These are phyloP conservation scores for Elongisporangium undulatum DNA, from an alignment of 352 stramenopile species.

Conservation along the genomic window DNA sequence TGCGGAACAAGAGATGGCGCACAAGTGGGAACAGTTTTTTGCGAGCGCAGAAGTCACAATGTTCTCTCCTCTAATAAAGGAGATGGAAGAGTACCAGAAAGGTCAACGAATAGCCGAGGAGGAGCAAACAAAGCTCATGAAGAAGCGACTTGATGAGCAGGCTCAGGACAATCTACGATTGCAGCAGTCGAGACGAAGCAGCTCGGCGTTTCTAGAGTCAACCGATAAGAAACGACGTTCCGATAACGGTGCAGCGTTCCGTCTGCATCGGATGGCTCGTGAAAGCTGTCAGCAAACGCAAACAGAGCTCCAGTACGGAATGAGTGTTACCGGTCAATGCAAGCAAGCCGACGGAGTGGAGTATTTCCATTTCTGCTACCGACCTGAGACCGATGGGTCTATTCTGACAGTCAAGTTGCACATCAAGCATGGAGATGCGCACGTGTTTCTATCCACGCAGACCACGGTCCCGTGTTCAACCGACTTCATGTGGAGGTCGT, in stretches of 20 bases:
- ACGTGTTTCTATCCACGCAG: constrained; percentile 67
- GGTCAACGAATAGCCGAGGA: constrained; percentile 42
- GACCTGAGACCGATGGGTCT: constrained; percentile 18
- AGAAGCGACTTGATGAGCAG: constrained; percentile 62
- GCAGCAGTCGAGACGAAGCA: constrained; percentile 21
- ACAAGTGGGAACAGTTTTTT: constrained; percentile 65
- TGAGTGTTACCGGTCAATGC: constrained; percentile 26
- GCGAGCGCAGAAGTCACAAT: constrained; percentile 41
- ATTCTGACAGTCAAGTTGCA: constrained; percentile 68
- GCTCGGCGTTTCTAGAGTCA: constrained; percentile 1
- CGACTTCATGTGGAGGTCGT: constrained; percentile 68
- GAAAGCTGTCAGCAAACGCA: constrained; percentile 49
- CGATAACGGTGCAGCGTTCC: constrained; percentile 28
- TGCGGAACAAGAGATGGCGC: constrained; percentile 36
- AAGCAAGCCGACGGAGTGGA: constrained; percentile 12
- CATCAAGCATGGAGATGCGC: constrained; percentile 33
- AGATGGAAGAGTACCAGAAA: constrained; percentile 35
- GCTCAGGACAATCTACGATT: constrained; percentile 37
- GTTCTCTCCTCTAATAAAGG: constrained; percentile 45
- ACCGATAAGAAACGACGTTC: background rate
- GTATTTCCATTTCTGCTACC: constrained; percentile 64
- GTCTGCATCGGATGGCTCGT: constrained; percentile 37
- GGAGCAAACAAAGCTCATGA: constrained; percentile 42
- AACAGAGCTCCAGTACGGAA: constrained; percentile 45
- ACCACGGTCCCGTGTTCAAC: constrained; percentile 56